Percentiles rank a stretch among this genome's conserved stretches.
These are phyloP conservation scores for Penicillium sp. DNA, from an alignment of 2,329 filamentous ascomycete species.

Conservation along the genomic window DNA sequence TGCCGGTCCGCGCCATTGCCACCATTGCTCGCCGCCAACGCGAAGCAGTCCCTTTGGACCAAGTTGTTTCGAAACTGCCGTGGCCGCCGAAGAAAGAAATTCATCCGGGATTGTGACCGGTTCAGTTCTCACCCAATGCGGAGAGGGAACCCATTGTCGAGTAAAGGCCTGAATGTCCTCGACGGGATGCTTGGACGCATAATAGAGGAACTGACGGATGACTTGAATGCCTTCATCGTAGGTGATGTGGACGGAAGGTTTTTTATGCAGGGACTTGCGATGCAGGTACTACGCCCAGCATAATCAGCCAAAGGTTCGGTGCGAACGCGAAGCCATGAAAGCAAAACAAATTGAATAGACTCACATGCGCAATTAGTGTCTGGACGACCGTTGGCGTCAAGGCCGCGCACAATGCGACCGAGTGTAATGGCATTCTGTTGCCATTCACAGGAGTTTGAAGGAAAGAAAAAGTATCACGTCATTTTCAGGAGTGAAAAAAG, in stretches of 20 bases:
- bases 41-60: constrained; percentile 66
- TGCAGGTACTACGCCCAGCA: constrained; percentile 64
- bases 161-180: constrained; percentile 93
- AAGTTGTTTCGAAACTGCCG: constrained; percentile 65
- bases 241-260: constrained; percentile 82
- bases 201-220: constrained; percentile 76
- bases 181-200: constrained; percentile 81
- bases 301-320: constrained; percentile 5
- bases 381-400: constrained; percentile 83
- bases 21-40: constrained; percentile 79
- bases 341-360: constrained; percentile 27
- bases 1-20: constrained; percentile 71
- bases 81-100: constrained; percentile 61
- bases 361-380: constrained; percentile 79
- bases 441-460: constrained; percentile 4
- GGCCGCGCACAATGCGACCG: constrained; percentile 71
- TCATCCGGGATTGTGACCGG: constrained; percentile 59
- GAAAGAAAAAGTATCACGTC: background rate
- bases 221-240: constrained; percentile 90
- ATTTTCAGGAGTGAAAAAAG: constrained; percentile 1
- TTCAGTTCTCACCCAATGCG: constrained; percentile 78
- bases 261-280: constrained; percentile 65
- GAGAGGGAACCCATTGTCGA: constrained; percentile 81
- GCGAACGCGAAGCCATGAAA: constrained; percentile 1
- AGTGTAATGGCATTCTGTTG: constrained; percentile 60